A percentile compares a stretch with the other conserved stretches of the same genome.
These are phyloP conservation scores for Tricholoma hemisulphureum DNA, from an alignment of 768 basidiomycete species.

Conservation along the genomic window DNA sequence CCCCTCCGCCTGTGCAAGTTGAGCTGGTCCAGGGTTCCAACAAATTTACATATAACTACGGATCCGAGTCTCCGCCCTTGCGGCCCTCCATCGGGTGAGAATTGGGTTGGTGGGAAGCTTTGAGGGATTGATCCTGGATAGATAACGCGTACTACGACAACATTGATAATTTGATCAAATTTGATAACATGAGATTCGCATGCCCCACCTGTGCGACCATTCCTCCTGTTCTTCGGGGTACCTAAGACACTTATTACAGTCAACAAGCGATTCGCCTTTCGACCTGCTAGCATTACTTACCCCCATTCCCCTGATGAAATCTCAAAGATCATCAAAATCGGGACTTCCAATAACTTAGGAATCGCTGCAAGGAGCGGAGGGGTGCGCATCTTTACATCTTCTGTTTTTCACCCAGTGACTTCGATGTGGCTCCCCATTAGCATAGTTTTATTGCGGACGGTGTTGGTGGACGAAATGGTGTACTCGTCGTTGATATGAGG, in stretches of 20 bases:
- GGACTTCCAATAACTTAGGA: background rate
- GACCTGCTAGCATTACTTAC: background rate
- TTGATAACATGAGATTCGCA: too few species aligned
- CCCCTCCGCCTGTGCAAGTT: too few species aligned
- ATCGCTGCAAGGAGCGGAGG: background rate
- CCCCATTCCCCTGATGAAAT: background rate
- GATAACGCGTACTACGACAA: too few species aligned
- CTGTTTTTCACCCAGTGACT: background rate
- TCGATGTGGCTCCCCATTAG: constrained; percentile 9
- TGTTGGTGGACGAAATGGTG: constrained; percentile 39
- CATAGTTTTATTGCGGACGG: constrained; percentile 48
- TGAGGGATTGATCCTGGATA: too few species aligned
- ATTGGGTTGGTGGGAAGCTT: too few species aligned
- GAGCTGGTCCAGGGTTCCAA: too few species aligned
- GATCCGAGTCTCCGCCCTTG: too few species aligned
- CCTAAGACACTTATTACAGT: background rate
- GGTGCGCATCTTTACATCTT: background rate
- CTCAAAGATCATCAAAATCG: background rate
- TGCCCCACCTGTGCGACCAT: background rate
- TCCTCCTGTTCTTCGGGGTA: background rate
- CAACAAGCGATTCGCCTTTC: background rate
- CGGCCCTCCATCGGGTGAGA: too few species aligned
- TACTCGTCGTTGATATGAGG: constrained; percentile 41
- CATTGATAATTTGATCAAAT: too few species aligned
- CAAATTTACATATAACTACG: too few species aligned